Evolutionary conservation across 75 land plant species (phyloP), one percentile per base, ranked within the genome.

Genomic region (Selaginella tamariscina): DNA sequence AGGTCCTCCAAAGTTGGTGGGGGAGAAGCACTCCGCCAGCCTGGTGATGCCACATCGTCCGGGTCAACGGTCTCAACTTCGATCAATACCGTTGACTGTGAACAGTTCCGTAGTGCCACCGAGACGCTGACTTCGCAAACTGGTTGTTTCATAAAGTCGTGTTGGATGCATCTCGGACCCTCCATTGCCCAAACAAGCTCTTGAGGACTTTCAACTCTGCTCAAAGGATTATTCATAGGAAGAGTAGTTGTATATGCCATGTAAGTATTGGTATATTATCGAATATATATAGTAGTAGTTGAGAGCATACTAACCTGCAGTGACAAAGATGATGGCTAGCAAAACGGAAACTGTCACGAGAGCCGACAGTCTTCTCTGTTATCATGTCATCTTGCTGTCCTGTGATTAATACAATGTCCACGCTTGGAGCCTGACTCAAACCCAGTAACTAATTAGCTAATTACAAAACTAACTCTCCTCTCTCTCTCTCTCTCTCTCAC

Each of bases 121-220:
- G 20, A 56, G 26, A 95, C 64, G 28, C 56, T 69, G 5, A 82
- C 77, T 69, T 84, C 86, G 75, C 96, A 84, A 29, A 84, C 75
- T 22, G 81, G 68, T 30, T 68, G 30, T n/a, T 49, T 54, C 2
- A 78, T 62, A 65, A 95, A 95, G 70, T 91, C 71, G 62, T 95
- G 97, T 26, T 44, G 30, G 13, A 88, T 63, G 23, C 71, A 73
- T 24, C 54, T 75, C 30, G 99, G 96, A 15, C 92, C 99, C 28
- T 87, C 83, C 80, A 95, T 73, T n/a, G 69, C 32, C 89, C 97
- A 95, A 65, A 74, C 82, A 60, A 95, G 75, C 62, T 88, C 96
- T 56, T 78, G 76, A 15, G 33, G 68, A 70, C 77, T 76, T 27
- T 65, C 31, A 39, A 81, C 70, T 49, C 97, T 92, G 80, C 29